Base-by-base conservation (phyloP, 2,329 filamentous ascomycete genomes). In the Ramularia endophylla region DNA sequence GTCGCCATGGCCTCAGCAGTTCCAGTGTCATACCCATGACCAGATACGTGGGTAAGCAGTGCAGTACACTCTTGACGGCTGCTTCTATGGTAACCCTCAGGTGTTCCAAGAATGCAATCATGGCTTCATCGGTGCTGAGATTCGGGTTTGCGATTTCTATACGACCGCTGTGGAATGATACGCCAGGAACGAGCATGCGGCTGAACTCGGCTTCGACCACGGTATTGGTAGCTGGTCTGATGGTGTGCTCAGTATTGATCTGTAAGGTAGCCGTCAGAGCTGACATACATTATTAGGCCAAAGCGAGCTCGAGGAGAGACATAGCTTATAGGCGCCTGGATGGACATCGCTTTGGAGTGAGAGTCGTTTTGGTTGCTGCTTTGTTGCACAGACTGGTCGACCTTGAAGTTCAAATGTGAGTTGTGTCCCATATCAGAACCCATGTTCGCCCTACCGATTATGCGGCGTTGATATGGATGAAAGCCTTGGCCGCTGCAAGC, bases 191-290 rank as follows among this genome's bases (percentile, higher is more conserved):
- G 6, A 32, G 38, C 43, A 46, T 41, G 29, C 33, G 30, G 17
- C 20, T 31, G 39, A 42, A 42, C 18, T 46, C 43, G 2, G 39
- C 43, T 39, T 46, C 43, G 13, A 46, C 43, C 5, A 41, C 43
- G 12, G 39, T 41, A 27, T 46, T 46, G 13, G 43, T 46, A n/a
- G 43, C 38, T 5, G 43, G 43, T 9, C 41, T 43, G 20, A 3
- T 30, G 8, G 12, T 34, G 16, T 22, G 15, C 22, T 13, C 15
- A 34, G 13, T 17, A n/a, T n/a, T n/a, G n/a, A n/a, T n/a, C n/a
- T 25, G 35, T 9, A 2, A 27, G 3, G 12, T 5, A 3, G 9
- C 12, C 4, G 9, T 9, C 22, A 37, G 3, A 16, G 5, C 9
- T 16, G 3, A 32, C 35, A 4, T 38, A 36, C 41, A 44, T 40